Evolutionary conservation across 2,329 filamentous ascomycete genomes (phyloP).

Genomic region (Malbranchea zuffiana): DNA sequence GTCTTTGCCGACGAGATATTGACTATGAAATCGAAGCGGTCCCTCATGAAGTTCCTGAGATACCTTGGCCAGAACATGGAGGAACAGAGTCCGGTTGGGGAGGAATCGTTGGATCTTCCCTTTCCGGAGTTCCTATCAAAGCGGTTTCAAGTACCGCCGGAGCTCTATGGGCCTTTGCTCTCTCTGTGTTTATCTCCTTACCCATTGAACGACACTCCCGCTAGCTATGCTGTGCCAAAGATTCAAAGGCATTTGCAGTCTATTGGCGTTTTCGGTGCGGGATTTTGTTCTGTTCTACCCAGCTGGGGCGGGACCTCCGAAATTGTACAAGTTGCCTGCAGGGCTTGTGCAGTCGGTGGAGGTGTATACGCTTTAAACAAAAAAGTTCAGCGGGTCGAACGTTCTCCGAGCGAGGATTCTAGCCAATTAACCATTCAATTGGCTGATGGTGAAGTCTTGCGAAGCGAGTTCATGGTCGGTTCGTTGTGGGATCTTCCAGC

Average conservation of each 20-base stretch:
- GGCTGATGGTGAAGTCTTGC: conserved; percentile 29
- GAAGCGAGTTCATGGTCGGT: conserved; percentile 29
- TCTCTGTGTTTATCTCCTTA: conserved; percentile 67
- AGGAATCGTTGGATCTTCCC: conserved; percentile 45
- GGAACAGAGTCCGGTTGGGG: conserved; percentile 42
- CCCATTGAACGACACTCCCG: conserved; percentile 42
- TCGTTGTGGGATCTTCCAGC: conserved; percentile 29
- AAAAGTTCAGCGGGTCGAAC: conserved; percentile 40
- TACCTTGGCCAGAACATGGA: conserved; percentile 58
- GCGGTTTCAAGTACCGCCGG: conserved; percentile 56
- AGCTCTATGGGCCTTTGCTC: conserved; percentile 53
- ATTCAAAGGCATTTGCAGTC: conserved; percentile 74
- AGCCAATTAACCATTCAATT: conserved; percentile 23
- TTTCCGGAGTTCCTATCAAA: conserved; percentile 38
- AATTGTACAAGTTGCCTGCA: conserved; percentile 81
- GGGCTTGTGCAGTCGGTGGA: conserved; percentile 81
- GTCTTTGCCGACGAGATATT: conserved; percentile 71
- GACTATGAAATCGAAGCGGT: conserved; percentile 68
- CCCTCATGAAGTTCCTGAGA: conserved; percentile 86
- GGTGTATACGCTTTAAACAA: conserved; percentile 78
- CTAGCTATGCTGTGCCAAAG: conserved; percentile 58
- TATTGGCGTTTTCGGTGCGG: conserved; percentile 75
- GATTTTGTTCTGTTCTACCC: conserved; percentile 79
- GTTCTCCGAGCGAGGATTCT: conserved; percentile 8
- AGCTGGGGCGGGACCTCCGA: conserved; percentile 91